Percentiles rank a stretch among this genome's conserved stretches.
Evolutionary conservation across 2,329 filamentous ascomycete species (phyloP).

Genomic region (Diplocarpon mali): DNA sequence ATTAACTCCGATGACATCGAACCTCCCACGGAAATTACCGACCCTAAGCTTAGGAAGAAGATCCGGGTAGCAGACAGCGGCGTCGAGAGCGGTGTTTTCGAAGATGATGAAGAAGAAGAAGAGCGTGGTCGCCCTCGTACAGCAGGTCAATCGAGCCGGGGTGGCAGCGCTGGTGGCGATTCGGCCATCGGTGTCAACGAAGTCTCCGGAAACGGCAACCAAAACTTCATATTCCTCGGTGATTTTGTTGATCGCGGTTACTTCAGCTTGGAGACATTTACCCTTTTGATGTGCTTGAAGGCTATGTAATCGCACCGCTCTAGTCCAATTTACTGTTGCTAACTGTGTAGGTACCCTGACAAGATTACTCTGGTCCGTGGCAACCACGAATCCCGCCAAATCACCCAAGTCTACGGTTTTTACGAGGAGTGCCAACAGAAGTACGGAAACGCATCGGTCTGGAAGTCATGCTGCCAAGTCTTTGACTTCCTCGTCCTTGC

Average conservation of each 20-base stretch:
- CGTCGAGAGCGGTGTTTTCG: conserved; percentile 37
- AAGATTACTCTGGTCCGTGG: conserved; percentile 62
- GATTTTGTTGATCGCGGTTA: conserved; percentile 68
- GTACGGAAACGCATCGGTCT: conserved; percentile 67
- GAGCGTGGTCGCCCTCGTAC: conserved; percentile 35
- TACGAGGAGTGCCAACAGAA: conserved; percentile 70
- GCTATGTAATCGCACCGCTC: conserved; percentile 42
- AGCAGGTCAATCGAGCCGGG: conserved; percentile 32
- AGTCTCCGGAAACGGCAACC: conserved; percentile 41
- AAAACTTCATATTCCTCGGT: conserved; percentile 63
- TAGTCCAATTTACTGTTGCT: conserved; percentile 3
- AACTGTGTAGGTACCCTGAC: conserved; percentile 49
- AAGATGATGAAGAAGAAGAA: conserved; percentile 41
- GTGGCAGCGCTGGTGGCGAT: conserved; percentile 30
- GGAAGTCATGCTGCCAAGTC: conserved; percentile 70
- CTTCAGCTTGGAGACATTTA: conserved; percentile 64
- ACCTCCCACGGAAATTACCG: conserved; percentile 77
- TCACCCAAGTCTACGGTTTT: conserved; percentile 69
- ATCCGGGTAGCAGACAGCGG: conserved; percentile 52
- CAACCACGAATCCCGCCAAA: conserved; percentile 67
- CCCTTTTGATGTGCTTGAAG: conserved; percentile 60
- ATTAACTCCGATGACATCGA: conserved; percentile 87
- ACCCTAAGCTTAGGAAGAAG: conserved; percentile 79
- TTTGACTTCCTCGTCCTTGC: conserved; percentile 68
- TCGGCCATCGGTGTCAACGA: conserved; percentile 29